Conservation (phyloP, 345 rosid species). For the Trapa bicornis region DNA sequence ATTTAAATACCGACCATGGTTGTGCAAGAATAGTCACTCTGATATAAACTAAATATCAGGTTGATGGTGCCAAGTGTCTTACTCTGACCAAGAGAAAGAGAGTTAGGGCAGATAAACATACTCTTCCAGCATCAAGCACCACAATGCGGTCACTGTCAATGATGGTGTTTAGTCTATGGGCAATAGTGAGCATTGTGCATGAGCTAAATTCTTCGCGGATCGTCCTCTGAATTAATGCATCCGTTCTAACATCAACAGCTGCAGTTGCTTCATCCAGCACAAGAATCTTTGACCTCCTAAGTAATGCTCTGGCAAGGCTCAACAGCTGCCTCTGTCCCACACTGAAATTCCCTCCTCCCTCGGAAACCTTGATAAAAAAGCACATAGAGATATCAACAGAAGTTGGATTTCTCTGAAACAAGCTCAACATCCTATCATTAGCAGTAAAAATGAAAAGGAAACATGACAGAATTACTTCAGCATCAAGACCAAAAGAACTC, state of each 20-base stretch:
- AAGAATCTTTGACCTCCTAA: constrained; percentile 78
- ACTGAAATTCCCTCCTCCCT: constrained; percentile 89
- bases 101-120: constrained; percentile 12
- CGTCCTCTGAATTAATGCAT: constrained; percentile 76
- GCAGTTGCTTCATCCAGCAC: constrained; percentile 97
- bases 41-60: background rate
- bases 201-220: constrained; percentile 79
- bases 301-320: constrained; percentile 83
- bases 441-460: background rate
- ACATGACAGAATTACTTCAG: constrained; percentile 36
- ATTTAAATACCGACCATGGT: background rate
- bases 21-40: background rate
- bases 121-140: constrained; percentile 81
- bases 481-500: constrained; percentile 54
- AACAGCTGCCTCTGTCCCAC: constrained; percentile 89
- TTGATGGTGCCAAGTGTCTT: background rate
- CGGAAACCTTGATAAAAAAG: constrained; percentile 39
- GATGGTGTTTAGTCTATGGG: constrained; percentile 80
- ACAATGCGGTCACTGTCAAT: constrained; percentile 71
- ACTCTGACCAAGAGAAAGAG: background rate
- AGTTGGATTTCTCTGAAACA: background rate
- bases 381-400: background rate
- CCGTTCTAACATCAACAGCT: constrained; percentile 85
- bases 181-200: constrained; percentile 83
- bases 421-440: background rate